These are phyloP conservation scores for Sarocladium oryzae DNA, from an alignment of 2,329 filamentous ascomycete genomes.

Conservation along the genomic window DNA sequence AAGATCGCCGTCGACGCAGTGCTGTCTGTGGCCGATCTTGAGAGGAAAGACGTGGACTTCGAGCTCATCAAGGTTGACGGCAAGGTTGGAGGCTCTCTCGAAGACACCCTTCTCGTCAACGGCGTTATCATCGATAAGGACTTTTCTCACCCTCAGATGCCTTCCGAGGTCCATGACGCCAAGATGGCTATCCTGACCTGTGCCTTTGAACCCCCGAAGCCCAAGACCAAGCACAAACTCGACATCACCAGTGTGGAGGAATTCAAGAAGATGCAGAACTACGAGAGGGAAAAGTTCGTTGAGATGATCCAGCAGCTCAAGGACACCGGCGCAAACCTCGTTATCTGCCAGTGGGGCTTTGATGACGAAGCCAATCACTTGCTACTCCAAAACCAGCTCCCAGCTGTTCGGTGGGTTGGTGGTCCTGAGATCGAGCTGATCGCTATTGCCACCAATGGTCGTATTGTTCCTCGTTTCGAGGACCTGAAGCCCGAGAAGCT, in stretches of 20 bases:
- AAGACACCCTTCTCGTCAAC: conserved; percentile 92
- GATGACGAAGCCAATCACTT: conserved; percentile 98
- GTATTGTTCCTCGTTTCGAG: conserved; percentile 96
- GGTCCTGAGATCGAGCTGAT: conserved; percentile 98
- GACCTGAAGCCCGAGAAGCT: conserved; percentile 89
- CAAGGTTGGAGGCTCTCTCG: conserved; percentile 89
- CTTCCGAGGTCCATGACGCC: conserved; percentile 86
- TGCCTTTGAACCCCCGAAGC: conserved; percentile 97
- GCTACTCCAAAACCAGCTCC: conserved; percentile 89
- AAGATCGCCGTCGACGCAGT: conserved; percentile 97
- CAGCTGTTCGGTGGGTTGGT: conserved; percentile 95
- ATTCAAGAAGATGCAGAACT: conserved; percentile 95
- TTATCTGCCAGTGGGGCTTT: conserved; percentile 99
- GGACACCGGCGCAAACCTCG: conserved; percentile 91
- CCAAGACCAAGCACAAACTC: conserved; percentile 99
- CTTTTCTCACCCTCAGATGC: conserved; percentile 99
- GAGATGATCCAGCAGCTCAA: conserved; percentile 99
- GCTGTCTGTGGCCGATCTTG: conserved; percentile 89
- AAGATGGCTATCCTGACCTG: conserved; percentile 97
- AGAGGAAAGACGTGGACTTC: conserved; percentile 96
- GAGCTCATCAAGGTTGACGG: conserved; percentile 99
- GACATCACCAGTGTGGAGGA: conserved; percentile 96
- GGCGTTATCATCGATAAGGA: conserved; percentile 99
- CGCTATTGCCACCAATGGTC: conserved; percentile 95
- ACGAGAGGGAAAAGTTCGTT: conserved; percentile 92